These are phyloP conservation scores for Cubamyces sp. DNA, from an alignment of 768 basidiomycete species.

Conservation along the genomic window DNA sequence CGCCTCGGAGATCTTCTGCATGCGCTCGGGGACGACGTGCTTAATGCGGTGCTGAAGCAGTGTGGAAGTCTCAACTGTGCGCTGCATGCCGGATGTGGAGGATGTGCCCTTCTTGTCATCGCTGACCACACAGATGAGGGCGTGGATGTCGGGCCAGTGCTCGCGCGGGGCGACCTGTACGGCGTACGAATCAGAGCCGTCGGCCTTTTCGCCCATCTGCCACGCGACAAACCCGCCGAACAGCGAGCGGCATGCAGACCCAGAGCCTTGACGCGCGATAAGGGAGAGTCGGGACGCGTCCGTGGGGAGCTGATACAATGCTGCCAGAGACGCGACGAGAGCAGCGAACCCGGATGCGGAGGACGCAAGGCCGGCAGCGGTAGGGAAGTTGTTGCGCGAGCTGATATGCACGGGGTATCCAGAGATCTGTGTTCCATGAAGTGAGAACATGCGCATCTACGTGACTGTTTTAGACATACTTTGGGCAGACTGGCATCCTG, in stretches of 20 bases:
- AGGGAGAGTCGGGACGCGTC: slow-evolving; percentile 83
- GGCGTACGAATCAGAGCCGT: slow-evolving; percentile 88
- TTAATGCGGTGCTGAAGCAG: slow-evolving; percentile 89
- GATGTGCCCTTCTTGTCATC: slow-evolving; percentile 97
- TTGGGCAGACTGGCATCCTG: slow-evolving; percentile 65
- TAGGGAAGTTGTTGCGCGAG: slow-evolving; percentile 99
- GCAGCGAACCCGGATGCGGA: slow-evolving; percentile 98
- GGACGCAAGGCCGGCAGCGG: slow-evolving; percentile 96
- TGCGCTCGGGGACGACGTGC: slow-evolving; percentile 84
- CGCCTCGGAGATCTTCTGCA: slow-evolving; percentile 80
- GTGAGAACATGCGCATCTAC: slow-evolving; percentile 10
- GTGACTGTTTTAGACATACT: slow-evolving; percentile 45
- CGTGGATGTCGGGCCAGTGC: slow-evolving; percentile 96
- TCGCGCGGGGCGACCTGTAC: slow-evolving; percentile 80
- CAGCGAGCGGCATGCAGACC: slow-evolving; percentile 96
- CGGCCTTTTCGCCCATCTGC: slow-evolving; percentile 69
- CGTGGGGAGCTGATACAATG: slow-evolving; percentile 81
- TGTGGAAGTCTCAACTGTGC: slow-evolving; percentile 89
- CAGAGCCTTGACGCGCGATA: slow-evolving; percentile 96
- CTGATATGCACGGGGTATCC: slow-evolving; percentile 80
- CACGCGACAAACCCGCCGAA: slow-evolving; percentile 98
- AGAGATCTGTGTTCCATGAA: slow-evolving; percentile 55
- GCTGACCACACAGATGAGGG: slow-evolving; percentile 95
- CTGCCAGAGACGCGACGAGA: slow-evolving; percentile 85
- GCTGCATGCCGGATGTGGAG: slow-evolving; percentile 96